Percentiles rank a stretch among this genome's conserved stretches.
Conservation (phyloP, 768 basidiomycete genomes). For the Rubroboletus pulcherrimus region DNA sequence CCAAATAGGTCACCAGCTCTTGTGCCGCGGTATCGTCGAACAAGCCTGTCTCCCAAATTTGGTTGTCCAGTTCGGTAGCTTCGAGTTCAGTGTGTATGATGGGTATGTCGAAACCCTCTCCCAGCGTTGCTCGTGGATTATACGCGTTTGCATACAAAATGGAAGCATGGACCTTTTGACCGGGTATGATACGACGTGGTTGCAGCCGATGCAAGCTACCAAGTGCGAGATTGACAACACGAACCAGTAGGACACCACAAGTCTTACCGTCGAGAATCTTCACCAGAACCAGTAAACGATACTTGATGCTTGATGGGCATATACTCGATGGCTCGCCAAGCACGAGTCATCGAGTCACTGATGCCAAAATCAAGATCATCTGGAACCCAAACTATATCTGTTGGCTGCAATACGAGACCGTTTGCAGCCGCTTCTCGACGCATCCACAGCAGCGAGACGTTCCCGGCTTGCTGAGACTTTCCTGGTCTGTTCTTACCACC, state of each 20-base stretch:
- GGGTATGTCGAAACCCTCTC: constrained; percentile 25
- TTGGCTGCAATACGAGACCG: constrained; percentile 27
- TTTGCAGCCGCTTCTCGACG: constrained; percentile 24
- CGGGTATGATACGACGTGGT: constrained; percentile 27
- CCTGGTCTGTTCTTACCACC: constrained; percentile 25
- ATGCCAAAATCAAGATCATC: constrained; percentile 24
- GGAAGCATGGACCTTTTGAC: constrained; percentile 26
- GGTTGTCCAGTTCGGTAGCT: constrained; percentile 1
- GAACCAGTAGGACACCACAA: background rate
- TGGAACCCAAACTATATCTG: constrained; percentile 27
- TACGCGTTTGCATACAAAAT: constrained; percentile 22
- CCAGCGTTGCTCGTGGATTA: constrained; percentile 15
- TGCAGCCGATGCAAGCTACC: constrained; percentile 14
- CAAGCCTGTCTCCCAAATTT: constrained; percentile 21
- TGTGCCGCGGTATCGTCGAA: constrained; percentile 19
- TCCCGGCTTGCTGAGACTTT: constrained; percentile 21
- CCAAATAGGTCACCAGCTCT: constrained; percentile 10
- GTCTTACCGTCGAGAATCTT: constrained; percentile 17
- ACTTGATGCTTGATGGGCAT: constrained; percentile 25
- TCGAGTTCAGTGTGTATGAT: background rate
- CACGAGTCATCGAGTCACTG: constrained; percentile 17
- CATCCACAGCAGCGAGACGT: constrained; percentile 33
- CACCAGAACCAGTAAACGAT: constrained; percentile 16
- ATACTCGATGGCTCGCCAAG: constrained; percentile 18
- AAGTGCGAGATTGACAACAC: background rate